A percentile compares a stretch with the other conserved stretches of the same genome.
Evolutionary conservation across 2,329 filamentous ascomycete species (phyloP).

Genomic region (Diplodia corticola): DNA sequence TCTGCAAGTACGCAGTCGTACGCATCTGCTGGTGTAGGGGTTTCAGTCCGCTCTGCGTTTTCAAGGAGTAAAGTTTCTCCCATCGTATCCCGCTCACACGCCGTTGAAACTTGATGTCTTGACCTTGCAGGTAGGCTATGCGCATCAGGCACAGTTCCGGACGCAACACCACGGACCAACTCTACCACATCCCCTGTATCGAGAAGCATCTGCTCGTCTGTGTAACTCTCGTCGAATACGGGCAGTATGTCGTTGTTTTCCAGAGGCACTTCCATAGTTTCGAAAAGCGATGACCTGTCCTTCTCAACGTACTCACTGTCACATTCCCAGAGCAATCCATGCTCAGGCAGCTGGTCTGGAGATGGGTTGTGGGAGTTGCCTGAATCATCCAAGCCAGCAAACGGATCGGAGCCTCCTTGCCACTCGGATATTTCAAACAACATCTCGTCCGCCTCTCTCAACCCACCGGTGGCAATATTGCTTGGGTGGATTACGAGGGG

Average conservation of each 20-base stretch:
- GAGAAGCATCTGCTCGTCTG: not conserved
- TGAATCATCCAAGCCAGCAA: not conserved
- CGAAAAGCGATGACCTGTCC: not conserved
- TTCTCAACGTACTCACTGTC: not conserved
- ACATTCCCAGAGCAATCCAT: constrained; percentile 22
- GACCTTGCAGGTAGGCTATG: constrained; percentile 1
- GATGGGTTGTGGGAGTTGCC: not conserved
- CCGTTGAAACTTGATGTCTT: not conserved
- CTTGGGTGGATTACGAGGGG: not conserved
- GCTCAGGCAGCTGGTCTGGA: not conserved
- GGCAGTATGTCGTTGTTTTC: no score
- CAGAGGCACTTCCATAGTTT: not conserved
- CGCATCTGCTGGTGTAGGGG: not conserved
- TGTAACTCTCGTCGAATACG: not conserved
- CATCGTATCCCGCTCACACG: not conserved
- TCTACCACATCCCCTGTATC: not conserved
- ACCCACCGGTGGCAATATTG: not conserved
- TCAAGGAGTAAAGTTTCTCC: not conserved
- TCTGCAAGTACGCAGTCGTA: not conserved
- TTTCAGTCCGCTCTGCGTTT: not conserved
- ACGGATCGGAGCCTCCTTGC: not conserved
- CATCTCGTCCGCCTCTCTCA: not conserved
- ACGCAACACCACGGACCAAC: no score
- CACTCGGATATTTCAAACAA: not conserved
- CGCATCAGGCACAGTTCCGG: not conserved